Evolutionary conservation across 2,329 filamentous ascomycete genomes (phyloP).

Genomic region (Arthrocladium fulminans): DNA sequence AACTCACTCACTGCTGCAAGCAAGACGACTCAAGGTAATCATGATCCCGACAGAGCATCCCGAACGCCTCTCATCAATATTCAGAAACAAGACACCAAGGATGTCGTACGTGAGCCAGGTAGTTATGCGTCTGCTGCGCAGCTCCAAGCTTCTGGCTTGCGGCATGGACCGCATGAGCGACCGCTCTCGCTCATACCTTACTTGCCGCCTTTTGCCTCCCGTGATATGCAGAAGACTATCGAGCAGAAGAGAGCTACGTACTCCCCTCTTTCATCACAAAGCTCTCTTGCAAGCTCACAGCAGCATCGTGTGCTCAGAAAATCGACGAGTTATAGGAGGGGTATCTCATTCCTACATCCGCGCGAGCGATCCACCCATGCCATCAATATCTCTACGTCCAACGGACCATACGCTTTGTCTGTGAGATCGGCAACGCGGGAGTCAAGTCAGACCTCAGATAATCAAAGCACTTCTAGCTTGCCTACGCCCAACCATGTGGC

Average conservation of each 20-base stretch:
- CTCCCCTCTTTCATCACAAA: conserved; percentile 30
- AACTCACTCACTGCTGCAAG: conserved; percentile 36
- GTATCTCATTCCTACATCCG: conserved; percentile 54
- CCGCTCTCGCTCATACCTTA: conserved; percentile 10
- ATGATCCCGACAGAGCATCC: conserved; percentile 75
- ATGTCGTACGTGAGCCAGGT: conserved; percentile 54
- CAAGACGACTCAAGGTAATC: conserved; percentile 50
- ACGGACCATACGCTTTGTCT: not conserved
- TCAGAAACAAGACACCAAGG: conserved; percentile 54
- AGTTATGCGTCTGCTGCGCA: conserved; percentile 15
- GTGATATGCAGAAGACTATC: conserved; percentile 16
- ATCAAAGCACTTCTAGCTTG: conserved; percentile 31
- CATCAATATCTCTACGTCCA: not conserved
- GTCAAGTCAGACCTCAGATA: conserved; percentile 9
- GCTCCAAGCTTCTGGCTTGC: conserved; percentile 9
- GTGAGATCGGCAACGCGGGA: not conserved
- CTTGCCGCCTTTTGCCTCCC: conserved; percentile 15
- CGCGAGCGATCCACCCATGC: conserved; percentile 30
- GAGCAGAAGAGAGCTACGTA: conserved; percentile 19
- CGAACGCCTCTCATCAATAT: conserved; percentile 42
- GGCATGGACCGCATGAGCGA: conserved; percentile 11
- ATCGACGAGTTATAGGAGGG: conserved; percentile 49
- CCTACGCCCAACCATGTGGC: conserved; percentile 33
- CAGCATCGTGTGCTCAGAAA: conserved; percentile 33
- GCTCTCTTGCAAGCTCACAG: conserved; percentile 41